Percentiles rank a stretch among this genome's conserved stretches.
Evolutionary conservation across 2,329 filamentous ascomycete genomes (phyloP).

Genomic region (Pseudogymnoascus sp.): DNA sequence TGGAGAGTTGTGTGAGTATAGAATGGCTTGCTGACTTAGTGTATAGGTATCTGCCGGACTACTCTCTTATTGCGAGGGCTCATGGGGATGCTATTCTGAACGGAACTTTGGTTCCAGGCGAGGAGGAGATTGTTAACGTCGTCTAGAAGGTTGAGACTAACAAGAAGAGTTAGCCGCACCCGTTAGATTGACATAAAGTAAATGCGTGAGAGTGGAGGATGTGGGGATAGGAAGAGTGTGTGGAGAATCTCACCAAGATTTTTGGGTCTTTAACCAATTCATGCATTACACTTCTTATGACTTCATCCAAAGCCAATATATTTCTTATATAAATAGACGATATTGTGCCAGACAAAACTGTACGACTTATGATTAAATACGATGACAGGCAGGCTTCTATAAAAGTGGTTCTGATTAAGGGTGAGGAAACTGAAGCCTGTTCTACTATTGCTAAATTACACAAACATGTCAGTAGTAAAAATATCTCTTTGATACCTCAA

Average conservation of each 20-base stretch:
- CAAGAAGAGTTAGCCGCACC: not conserved
- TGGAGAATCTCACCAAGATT: not conserved
- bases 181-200: not conserved
- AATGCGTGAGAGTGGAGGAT: not conserved
- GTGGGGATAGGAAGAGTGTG: not conserved
- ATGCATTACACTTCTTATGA: not conserved
- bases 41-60: constrained; percentile 49
- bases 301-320: not conserved
- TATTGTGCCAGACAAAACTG: too few relatives aligned
- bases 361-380: too few relatives aligned
- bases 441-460: too few relatives aligned
- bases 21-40: constrained; percentile 4
- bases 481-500: too few relatives aligned
- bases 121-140: constrained; percentile 30
- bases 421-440: too few relatives aligned
- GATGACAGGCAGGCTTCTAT: too few relatives aligned
- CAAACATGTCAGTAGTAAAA: too few relatives aligned
- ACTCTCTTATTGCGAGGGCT: constrained; percentile 53
- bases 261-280: not conserved
- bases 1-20: not conserved
- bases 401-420: too few relatives aligned
- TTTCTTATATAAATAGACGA: not conserved
- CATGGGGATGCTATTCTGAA: constrained; percentile 53
- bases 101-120: constrained; percentile 49
- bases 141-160: not conserved